Evolutionary conservation across 2,329 filamentous ascomycete species (phyloP).

Genomic region (Sclerotiophoma versabilis): DNA sequence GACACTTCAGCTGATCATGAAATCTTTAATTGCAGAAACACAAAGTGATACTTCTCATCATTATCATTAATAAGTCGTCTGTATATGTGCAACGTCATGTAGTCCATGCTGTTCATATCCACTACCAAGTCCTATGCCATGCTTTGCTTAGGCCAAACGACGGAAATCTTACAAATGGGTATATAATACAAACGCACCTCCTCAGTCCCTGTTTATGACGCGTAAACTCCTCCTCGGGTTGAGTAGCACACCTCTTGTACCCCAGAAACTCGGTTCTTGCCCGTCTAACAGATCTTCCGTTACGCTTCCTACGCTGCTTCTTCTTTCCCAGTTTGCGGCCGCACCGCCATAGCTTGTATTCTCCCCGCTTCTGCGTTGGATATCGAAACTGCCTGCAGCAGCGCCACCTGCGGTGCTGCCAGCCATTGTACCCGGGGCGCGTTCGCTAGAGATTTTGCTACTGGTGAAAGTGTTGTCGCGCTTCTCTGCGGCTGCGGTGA

Average conservation of each 20-base stretch:
- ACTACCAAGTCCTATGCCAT: neutral
- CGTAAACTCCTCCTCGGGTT: conserved; percentile 72
- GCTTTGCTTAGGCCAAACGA: neutral
- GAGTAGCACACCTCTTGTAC: conserved; percentile 64
- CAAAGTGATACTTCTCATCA: neutral
- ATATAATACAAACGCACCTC: neutral
- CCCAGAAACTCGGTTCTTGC: conserved; percentile 75
- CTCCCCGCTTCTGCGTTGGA: conserved; percentile 23
- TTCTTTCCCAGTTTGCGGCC: conserved; percentile 35
- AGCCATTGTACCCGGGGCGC: conserved; percentile 24
- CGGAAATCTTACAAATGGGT: neutral
- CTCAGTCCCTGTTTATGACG: conserved; percentile 68
- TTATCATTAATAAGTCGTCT: conserved; percentile 7
- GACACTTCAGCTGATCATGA: neutral
- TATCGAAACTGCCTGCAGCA: conserved; percentile 30
- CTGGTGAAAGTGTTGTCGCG: conserved; percentile 42
- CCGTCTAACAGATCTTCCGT: conserved; percentile 66
- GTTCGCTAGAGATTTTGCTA: conserved; percentile 36
- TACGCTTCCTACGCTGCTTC: conserved; percentile 56
- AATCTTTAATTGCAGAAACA: neutral
- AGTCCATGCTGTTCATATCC: neutral
- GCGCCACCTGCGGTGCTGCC: conserved; percentile 26
- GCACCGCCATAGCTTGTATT: conserved; percentile 25
- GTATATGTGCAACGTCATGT: neutral
- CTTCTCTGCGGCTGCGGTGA: conserved; percentile 61